Base-by-base conservation (phyloP, 805 yeast species). In the Yamadazyma philogaea region DNA sequence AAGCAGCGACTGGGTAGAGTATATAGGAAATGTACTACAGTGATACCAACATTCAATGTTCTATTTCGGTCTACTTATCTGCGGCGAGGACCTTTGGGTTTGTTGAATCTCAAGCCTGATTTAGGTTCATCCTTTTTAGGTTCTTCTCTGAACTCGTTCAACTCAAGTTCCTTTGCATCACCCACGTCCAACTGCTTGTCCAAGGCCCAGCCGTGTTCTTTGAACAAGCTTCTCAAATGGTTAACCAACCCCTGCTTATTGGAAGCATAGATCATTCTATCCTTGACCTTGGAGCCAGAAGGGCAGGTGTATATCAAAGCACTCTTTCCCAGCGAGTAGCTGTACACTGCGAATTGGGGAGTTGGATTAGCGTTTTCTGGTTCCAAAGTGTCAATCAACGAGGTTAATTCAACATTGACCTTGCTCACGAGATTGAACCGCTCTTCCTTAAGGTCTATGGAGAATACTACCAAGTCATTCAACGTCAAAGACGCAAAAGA, bases 211-310 rank as follows among this genome's bases (percentile, higher is more conserved):
- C 43, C 47, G 4, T 26, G 14, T 6, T 21, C 22, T 7, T 59
- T 58, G 34, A 63, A 64, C 6, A 56, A 44, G 15, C 56, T 47
- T 46, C 73, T 69, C 56, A 85, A 65, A 44, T 75, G 70, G 35
- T 68, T 71, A 26, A 81, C 61, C 42, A 84, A 72, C 6, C 83
- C 84, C 40, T 71, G 73, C 56, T 81, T 84, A 47, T 83, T 84
- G 2, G 96, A 78, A 1, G 99, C 98, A 56, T 89, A 88, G 39
- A 89, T 61, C 97, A 91, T 91, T 54, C 98, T 77, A 40, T 89
- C 93, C 61, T 83, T 85, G 31, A 93, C 93, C 63, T 81, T 82
- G 33, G 96, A 83, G 1, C 90, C 89, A 0, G 95, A 80, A 3
- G 99, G 98, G 61, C 96, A 90, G 6, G 91, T 75, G 59, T 87